These are phyloP conservation scores for Mycena pura DNA, from an alignment of 768 basidiomycete genomes.

Conservation along the genomic window DNA sequence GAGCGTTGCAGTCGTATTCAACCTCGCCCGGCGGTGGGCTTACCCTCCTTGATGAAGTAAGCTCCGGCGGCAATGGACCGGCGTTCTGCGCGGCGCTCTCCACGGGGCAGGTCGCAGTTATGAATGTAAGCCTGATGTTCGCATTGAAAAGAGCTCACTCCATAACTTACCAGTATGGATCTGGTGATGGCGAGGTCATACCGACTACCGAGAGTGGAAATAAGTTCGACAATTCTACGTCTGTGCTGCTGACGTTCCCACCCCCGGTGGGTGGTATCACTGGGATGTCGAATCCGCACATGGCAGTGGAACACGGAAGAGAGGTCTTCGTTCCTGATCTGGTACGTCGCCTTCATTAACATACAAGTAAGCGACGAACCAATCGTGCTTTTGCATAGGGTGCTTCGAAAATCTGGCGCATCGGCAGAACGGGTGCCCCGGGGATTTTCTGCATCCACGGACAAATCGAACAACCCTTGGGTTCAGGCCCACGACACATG, in stretches of 20 bases:
- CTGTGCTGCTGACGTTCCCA: conserved; percentile 45
- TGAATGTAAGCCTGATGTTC: conserved; percentile 40
- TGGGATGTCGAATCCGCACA: conserved; percentile 53
- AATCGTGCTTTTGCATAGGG: conserved; percentile 33
- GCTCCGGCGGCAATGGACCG: conserved; percentile 44
- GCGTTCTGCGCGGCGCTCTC: conserved; percentile 43
- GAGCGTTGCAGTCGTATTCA: conserved; percentile 46
- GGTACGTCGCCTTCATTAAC: conserved; percentile 30
- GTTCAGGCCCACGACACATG: conserved; percentile 55
- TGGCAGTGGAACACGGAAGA: conserved; percentile 43
- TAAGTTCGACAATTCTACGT: conserved; percentile 30
- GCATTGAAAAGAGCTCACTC: too few relatives aligned
- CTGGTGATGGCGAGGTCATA: conserved; percentile 48
- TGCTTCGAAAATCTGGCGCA: conserved; percentile 53
- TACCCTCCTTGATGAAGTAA: conserved; percentile 37
- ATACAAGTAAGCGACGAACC: too few relatives aligned
- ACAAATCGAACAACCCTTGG: conserved; percentile 47
- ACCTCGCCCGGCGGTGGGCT: conserved; percentile 40
- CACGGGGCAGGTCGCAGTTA: conserved; percentile 47
- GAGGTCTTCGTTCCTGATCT: conserved; percentile 56
- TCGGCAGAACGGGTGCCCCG: conserved; percentile 35
- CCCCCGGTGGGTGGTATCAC: conserved; percentile 34
- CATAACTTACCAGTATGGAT: conserved; percentile 46
- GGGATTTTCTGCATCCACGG: conserved; percentile 49
- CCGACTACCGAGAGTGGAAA: conserved; percentile 33